A percentile compares a stretch with the other conserved stretches of the same genome.
These are phyloP conservation scores for Talaromyces sp. DNA, from an alignment of 2,329 filamentous ascomycete genomes.

Conservation along the genomic window DNA sequence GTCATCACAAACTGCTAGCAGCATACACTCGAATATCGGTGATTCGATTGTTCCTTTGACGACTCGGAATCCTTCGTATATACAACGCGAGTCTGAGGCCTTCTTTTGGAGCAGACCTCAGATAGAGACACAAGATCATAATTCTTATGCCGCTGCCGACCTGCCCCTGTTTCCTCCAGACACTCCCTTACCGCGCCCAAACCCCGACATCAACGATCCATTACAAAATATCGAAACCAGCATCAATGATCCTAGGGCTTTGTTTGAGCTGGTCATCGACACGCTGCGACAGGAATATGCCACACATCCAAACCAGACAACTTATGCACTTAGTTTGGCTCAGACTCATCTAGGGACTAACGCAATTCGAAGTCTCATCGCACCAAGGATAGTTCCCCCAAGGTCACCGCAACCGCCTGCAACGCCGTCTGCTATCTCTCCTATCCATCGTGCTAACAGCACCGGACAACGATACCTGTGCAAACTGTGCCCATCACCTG, in stretches of 20 bases:
- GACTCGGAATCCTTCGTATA: background rate
- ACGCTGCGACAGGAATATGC: background rate
- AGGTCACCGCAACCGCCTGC: background rate
- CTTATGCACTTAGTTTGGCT: background rate
- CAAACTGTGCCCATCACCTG: background rate
- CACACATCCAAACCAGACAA: background rate
- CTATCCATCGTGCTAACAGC: background rate
- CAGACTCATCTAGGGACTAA: constrained; percentile 1
- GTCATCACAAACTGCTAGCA: constrained; percentile 6
- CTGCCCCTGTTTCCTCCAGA: background rate
- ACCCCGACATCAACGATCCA: background rate
- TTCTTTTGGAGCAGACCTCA: background rate
- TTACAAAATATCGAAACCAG: background rate
- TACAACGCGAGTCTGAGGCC: background rate
- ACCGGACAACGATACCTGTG: background rate
- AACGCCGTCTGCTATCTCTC: background rate
- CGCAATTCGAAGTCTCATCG: background rate
- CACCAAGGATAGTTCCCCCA: background rate
- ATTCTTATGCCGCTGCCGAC: background rate
- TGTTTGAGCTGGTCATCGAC: background rate
- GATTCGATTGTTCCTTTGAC: background rate
- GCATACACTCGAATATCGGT: constrained; percentile 10
- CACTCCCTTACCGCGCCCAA: background rate
- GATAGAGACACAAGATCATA: background rate
- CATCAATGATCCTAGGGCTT: background rate